phyloP scores from a whole-genome alignment of 495 filamentous ascomycete species.

The Aspergillus egyptiacus region DNA sequence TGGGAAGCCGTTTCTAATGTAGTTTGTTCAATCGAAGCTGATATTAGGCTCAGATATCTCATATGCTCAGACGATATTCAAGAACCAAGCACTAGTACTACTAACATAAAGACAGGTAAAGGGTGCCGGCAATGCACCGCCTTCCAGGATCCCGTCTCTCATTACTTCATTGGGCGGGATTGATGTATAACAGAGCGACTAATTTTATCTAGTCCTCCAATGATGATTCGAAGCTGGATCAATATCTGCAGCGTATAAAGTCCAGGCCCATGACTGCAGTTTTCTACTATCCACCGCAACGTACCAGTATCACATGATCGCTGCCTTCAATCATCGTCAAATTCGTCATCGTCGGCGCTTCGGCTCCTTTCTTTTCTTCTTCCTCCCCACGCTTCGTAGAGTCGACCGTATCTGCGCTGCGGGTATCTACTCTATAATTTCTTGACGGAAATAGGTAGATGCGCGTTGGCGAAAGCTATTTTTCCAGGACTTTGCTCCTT shows the following conservation, averaged over 20 bases:
- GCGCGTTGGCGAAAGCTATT: conserved; percentile 29
- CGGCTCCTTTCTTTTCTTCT: conserved; percentile 19
- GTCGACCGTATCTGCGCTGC: conserved; percentile 31
- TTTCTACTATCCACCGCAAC: conserved; percentile 5
- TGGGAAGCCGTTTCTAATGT: no score
- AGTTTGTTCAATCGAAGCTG: background rate
- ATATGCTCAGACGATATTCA: no score
- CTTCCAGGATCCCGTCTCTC: no score
- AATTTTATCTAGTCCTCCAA: background rate
- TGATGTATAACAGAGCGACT: background rate
- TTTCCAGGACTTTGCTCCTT: conserved; percentile 16
- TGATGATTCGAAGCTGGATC: background rate
- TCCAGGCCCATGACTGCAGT: background rate
- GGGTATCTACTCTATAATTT: conserved; percentile 19
- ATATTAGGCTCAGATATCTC: no score
- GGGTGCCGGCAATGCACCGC: no score
- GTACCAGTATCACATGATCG: conserved; percentile 20
- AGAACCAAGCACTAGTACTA: no score
- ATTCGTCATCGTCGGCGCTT: conserved; percentile 6
- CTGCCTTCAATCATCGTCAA: conserved; percentile 7
- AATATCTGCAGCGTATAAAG: background rate
- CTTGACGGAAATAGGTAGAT: conserved; percentile 15
- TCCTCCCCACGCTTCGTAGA: conserved; percentile 32
- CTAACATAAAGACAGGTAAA: no score
- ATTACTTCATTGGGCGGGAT: background rate